Evolutionary conservation across 176 grass and related monocot species (phyloP).

Genomic region (Dactylis glomerata): DNA sequence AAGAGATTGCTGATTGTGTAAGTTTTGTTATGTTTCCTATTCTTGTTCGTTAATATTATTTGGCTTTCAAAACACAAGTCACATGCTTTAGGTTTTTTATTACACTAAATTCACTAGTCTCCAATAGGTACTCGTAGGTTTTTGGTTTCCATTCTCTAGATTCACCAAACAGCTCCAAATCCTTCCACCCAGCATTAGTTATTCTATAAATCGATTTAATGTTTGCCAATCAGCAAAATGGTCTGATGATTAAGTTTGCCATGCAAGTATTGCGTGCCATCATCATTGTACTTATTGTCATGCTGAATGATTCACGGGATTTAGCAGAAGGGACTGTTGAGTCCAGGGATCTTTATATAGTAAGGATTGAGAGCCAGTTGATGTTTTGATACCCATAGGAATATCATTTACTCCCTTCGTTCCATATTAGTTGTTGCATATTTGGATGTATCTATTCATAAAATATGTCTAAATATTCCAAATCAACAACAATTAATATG

Average conservation of each 20-base stretch:
- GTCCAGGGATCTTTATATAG: neutral
- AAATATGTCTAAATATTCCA: too few species aligned
- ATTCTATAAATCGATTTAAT: neutral
- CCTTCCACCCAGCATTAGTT: neutral
- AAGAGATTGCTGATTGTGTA: slow-evolving; percentile 73
- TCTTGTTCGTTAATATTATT: neutral
- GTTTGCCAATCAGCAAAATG: slow-evolving; percentile 5
- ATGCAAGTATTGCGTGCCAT: slow-evolving; percentile 11
- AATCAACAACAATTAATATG: too few species aligned
- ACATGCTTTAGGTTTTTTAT: neutral
- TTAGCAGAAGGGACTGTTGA: neutral
- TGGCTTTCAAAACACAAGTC: neutral
- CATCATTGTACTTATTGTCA: neutral
- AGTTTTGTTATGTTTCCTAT: slow-evolving; percentile 21
- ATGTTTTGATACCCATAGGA: neutral
- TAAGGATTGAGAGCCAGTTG: neutral
- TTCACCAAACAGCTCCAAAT: neutral
- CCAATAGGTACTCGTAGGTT: neutral
- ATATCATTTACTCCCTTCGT: neutral
- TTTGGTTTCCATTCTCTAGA: neutral
- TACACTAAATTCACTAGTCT: neutral
- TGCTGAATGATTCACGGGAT: neutral
- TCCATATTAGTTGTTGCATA: too few species aligned
- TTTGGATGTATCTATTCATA: too few species aligned
- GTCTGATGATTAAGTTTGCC: neutral